Evolutionary conservation across 345 rosid species (phyloP), one percentile per base, ranked within the genome.

Genomic region (Durio zibethinus): DNA sequence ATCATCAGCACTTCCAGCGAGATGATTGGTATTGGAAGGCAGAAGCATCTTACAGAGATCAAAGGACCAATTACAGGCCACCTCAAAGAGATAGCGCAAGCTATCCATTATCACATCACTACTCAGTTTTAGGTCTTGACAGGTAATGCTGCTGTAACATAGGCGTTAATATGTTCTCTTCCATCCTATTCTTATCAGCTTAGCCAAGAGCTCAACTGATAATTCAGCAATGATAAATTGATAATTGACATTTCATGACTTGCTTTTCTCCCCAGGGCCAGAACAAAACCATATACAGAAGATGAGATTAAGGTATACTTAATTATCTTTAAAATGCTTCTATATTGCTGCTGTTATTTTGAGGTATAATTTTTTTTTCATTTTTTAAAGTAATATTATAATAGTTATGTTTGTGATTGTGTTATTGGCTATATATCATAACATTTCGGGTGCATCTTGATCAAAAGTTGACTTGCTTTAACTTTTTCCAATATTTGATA

Each of bases 21-120:
- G 93, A 96, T 77, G 98, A 96, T 84, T 96, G 99, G 99, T 93
- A 96, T 82, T 96, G 98, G 98, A 93, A 96, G 72, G 77, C 92
- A 18, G 89, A 95, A 40, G 61, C 91, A 53, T 88, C 98, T 23
- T 87, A 73, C 82, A 88, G 85, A 84, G 85, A 90, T 78, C 93
- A 88, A 74, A 86, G 85, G 74, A 89, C 88, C 66, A 87, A 87
- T 82, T 82, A 78, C 81, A 85, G 88, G 80, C 88, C 87, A 82
- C 82, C 91, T 84, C 82, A 87, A n/a, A 88, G 85, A 78, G 89
- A 90, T 48, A 77, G 76, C 80, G 80, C 86, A 76, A 87, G 78
- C 82, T 88, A 87, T 81, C 85, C 92, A 61, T 81, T 96, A 72
- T 96, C 97, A 23, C 97, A 96, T 83, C 99, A 96, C 83, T 96